Percentiles rank a stretch among this genome's conserved stretches.
Conservation (phyloP, 345 rosid species). For the Linum lewisii region DNA sequence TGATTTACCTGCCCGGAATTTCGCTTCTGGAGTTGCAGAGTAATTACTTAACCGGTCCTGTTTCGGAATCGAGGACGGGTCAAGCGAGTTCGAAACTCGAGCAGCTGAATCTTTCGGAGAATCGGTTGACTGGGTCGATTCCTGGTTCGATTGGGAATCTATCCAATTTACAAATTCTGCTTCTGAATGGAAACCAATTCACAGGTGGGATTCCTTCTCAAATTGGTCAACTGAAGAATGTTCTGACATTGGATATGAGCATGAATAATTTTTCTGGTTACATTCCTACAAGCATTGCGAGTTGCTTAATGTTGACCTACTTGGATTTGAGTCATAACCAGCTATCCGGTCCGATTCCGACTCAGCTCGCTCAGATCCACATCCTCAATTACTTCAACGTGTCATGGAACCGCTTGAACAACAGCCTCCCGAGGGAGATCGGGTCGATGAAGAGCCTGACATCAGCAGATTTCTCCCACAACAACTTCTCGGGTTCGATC, state of each 20-base stretch:
- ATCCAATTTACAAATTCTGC: conserved; percentile 41
- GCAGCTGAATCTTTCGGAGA: conserved; percentile 50
- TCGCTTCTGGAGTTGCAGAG: conserved; percentile 46
- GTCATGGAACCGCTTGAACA: conserved; percentile 46
- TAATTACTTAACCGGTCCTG: conserved; percentile 44
- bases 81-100: conserved; percentile 30
- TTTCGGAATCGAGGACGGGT: conserved; percentile 27
- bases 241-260: conserved; percentile 44
- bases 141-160: conserved; percentile 47
- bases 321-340: conserved; percentile 64
- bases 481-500: conserved; percentile 45
- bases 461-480: conserved; percentile 55
- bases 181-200: conserved; percentile 43
- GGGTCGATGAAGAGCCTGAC: conserved; percentile 56
- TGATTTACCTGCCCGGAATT: conserved; percentile 56
- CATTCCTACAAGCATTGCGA: conserved; percentile 44
- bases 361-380: conserved; percentile 30
- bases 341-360: conserved; percentile 51
- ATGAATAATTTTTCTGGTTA: conserved; percentile 36
- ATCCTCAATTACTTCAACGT: conserved; percentile 51
- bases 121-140: conserved; percentile 39
- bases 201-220: conserved; percentile 41
- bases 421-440: conserved; percentile 34
- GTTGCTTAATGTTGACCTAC: conserved; percentile 41
- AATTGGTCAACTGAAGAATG: conserved; percentile 34